Percentiles rank a stretch among this genome's conserved stretches.
Conservation (phyloP, 1,284 basidiomycete species). For the Boletellus deceptivus region DNA sequence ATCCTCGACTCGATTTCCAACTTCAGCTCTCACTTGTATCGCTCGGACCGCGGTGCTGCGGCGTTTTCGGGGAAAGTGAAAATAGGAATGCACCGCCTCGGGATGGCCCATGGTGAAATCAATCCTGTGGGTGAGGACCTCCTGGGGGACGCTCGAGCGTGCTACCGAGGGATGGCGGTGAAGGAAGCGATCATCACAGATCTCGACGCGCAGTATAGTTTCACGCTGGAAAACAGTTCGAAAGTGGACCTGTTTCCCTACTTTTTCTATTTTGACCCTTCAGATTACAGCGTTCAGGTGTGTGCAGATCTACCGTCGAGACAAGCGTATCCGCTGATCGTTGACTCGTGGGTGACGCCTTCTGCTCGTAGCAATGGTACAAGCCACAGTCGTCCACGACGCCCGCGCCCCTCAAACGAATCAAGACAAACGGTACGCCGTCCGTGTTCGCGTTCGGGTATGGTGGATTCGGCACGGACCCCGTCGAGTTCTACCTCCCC, state of each 20-base stretch:
- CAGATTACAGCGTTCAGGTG: conserved; percentile 21
- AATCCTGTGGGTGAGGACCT: conserved; percentile 14
- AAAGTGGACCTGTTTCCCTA: conserved; percentile 23
- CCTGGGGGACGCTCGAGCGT: conserved; percentile 2
- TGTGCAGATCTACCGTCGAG: not conserved
- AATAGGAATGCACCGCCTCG: conserved; percentile 10
- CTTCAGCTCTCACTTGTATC: conserved; percentile 23
- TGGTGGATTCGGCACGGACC: conserved; percentile 22
- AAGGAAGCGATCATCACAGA: conserved; percentile 16
- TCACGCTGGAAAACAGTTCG: conserved; percentile 23
- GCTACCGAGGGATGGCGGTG: conserved; percentile 1
- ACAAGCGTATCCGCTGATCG: not conserved
- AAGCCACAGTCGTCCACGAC: conserved; percentile 5
- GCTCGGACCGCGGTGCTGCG: conserved; percentile 1
- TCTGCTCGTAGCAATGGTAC: conserved; percentile 24
- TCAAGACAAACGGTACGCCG: not conserved
- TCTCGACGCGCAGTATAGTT: conserved; percentile 11
- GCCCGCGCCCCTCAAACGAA: conserved; percentile 11
- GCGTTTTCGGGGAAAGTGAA: conserved; percentile 14
- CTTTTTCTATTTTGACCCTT: conserved; percentile 27
- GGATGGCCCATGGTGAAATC: not conserved
- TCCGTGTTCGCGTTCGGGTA: conserved; percentile 23
- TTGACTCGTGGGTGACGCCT: too few relatives aligned
- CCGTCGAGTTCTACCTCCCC: conserved; percentile 22
- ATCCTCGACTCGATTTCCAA: conserved; percentile 19